Conservation (phyloP, 2,329 filamentous ascomycete genomes). For the Diplodia corticola region DNA sequence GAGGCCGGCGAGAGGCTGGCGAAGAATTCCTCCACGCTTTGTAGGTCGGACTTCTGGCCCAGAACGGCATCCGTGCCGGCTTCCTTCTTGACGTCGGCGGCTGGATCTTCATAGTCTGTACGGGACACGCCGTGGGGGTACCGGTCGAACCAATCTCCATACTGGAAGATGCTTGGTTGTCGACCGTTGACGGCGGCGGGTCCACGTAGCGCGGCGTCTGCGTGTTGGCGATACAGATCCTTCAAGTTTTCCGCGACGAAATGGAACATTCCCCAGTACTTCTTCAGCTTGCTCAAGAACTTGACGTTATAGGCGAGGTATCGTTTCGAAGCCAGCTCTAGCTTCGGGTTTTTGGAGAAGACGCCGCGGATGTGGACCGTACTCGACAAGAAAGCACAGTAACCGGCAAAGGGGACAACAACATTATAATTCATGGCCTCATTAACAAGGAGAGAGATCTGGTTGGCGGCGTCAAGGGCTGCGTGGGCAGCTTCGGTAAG, state of each 20-base stretch:
- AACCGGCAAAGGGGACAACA: slow-evolving; percentile 89
- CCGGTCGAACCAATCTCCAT: slow-evolving; percentile 95
- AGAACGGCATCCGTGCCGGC: slow-evolving; percentile 84
- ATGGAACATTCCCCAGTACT: slow-evolving; percentile 98
- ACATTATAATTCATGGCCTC: slow-evolving; percentile 79
- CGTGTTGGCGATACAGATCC: slow-evolving; percentile 80
- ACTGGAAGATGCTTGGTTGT: slow-evolving; percentile 71
- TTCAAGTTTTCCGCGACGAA: slow-evolving; percentile 93
- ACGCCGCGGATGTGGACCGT: slow-evolving; percentile 93
- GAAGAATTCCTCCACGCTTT: slow-evolving; percentile 93
- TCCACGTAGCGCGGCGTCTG: slow-evolving; percentile 75
- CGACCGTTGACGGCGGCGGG: slow-evolving; percentile 39
- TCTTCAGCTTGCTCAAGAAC: slow-evolving; percentile 92
- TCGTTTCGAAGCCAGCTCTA: slow-evolving; percentile 77
- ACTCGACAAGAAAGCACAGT: slow-evolving; percentile 89
- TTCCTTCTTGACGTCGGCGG: slow-evolving; percentile 67
- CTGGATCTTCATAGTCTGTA: slow-evolving; percentile 78
- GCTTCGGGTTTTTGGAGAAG: slow-evolving; percentile 76
- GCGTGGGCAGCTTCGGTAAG: slow-evolving; percentile 71
- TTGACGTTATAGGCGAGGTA: slow-evolving; percentile 86
- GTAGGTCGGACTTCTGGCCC: slow-evolving; percentile 84
- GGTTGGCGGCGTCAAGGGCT: slow-evolving; percentile 80
- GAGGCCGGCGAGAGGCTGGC: slow-evolving; percentile 69
- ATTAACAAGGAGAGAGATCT: slow-evolving; percentile 80
- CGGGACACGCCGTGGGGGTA: slow-evolving; percentile 91